phyloP scores from a whole-genome alignment of 257 asterid genomes.

The Nicotiana benthamiana region DNA sequence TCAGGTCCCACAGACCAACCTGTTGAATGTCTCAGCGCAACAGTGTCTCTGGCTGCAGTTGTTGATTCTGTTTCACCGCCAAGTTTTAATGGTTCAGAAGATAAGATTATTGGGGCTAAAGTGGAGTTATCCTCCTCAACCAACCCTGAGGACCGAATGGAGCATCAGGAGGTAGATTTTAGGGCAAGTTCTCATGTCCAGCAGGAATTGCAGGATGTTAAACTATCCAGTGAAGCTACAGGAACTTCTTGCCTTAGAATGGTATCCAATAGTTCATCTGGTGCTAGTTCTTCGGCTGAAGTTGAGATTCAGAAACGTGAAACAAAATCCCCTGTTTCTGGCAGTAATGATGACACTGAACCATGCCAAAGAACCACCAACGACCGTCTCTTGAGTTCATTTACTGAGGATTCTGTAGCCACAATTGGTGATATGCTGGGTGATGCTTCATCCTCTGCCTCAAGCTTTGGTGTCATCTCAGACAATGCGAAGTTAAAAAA shows the following conservation, averaged over 20 bases:
- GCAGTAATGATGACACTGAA: conserved; percentile 24
- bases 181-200: conserved; percentile 22
- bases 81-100: conserved; percentile 20
- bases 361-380: conserved; percentile 9
- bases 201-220: conserved; percentile 25
- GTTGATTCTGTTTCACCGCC: conserved; percentile 24
- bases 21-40: conserved; percentile 24
- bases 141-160: conserved; percentile 20
- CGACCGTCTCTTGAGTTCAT: neutral
- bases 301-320: conserved; percentile 5
- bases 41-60: conserved; percentile 18
- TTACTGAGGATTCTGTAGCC: conserved; percentile 14
- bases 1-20: conserved; percentile 22
- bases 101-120: conserved; percentile 13
- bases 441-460: conserved; percentile 20
- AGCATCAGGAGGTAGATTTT: conserved; percentile 23
- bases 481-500: conserved; percentile 15
- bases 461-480: conserved; percentile 10
- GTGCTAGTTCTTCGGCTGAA: neutral
- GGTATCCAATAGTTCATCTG: conserved; percentile 5
- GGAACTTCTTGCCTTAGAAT: conserved; percentile 19
- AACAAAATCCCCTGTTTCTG: conserved; percentile 16
- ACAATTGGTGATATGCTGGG: conserved; percentile 13
- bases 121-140: conserved; percentile 15
- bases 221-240: conserved; percentile 12